phyloP scores from a whole-genome alignment of 345 rosid genomes.

The Populus tremula region DNA sequence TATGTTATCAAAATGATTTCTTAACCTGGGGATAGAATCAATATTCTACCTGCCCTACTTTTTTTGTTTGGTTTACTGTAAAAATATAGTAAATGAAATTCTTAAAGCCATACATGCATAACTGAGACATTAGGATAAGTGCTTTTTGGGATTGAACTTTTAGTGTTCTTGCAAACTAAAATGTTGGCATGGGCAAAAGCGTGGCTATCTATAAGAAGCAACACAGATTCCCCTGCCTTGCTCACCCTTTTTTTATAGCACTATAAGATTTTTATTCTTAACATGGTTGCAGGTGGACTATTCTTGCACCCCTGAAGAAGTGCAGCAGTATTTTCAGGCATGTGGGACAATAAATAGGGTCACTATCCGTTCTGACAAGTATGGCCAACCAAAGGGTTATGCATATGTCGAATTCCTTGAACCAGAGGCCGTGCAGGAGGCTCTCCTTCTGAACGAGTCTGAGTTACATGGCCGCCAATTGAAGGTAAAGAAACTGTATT shows the following conservation, averaged over 20 bases:
- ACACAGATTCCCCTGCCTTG: neutral
- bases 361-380: constrained; percentile 69
- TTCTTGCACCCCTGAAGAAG: constrained; percentile 73
- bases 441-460: constrained; percentile 61
- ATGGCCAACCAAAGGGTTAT: constrained; percentile 74
- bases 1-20: neutral
- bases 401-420: constrained; percentile 78
- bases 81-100: neutral
- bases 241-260: neutral
- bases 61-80: neutral
- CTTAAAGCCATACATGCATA: neutral
- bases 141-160: neutral
- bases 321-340: constrained; percentile 72
- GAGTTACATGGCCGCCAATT: constrained; percentile 69
- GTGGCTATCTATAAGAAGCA: neutral
- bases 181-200: neutral
- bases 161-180: neutral
- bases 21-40: neutral
- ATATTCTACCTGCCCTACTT: neutral
- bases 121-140: neutral
- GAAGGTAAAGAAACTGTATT: constrained; percentile 39
- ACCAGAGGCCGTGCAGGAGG: constrained; percentile 63
- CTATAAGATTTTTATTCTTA: neutral
- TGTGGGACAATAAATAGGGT: constrained; percentile 75
- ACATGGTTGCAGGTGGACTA: constrained; percentile 58